Conservation (phyloP, 805 yeast genomes). For the Naumovozyma baii region DNA sequence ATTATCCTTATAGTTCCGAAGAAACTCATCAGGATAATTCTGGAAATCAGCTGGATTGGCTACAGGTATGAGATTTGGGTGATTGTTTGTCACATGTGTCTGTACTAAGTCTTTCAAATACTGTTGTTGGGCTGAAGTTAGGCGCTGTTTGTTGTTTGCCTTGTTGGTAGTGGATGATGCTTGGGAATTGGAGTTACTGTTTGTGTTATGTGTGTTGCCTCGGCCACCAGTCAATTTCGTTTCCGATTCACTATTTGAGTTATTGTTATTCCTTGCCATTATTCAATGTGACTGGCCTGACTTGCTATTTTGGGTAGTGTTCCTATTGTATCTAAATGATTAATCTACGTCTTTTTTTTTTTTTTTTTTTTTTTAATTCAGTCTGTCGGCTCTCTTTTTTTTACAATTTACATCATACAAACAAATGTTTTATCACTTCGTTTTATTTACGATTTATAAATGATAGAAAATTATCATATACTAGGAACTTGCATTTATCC, state of each 20-base stretch:
- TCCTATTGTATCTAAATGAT: not conserved
- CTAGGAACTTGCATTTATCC: conserved; percentile 5
- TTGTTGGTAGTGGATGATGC: not conserved
- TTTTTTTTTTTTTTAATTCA: too few species aligned
- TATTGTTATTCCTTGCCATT: conserved; percentile 19
- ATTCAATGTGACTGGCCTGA: too few species aligned
- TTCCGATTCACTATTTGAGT: conserved; percentile 27
- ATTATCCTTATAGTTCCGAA: conserved; percentile 58
- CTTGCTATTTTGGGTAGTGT: not conserved
- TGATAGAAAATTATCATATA: conserved; percentile 13
- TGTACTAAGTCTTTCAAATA: conserved; percentile 53
- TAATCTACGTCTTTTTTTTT: too few species aligned
- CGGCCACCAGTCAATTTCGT: conserved; percentile 10
- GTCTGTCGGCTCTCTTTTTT: too few species aligned
- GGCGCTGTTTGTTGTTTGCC: conserved; percentile 28
- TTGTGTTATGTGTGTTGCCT: conserved; percentile 4
- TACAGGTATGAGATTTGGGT: conserved; percentile 47
- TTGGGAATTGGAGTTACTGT: conserved; percentile 2
- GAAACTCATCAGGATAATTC: conserved; percentile 47
- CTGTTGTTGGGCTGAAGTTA: conserved; percentile 54
- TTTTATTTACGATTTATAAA: not conserved
- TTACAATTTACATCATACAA: too few species aligned
- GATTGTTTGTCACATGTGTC: conserved; percentile 66
- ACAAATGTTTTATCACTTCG: too few species aligned
- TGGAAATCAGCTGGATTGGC: conserved; percentile 62